Conservation (phyloP, 2,329 filamentous ascomycete species). For the Colletotrichum godetiae region DNA sequence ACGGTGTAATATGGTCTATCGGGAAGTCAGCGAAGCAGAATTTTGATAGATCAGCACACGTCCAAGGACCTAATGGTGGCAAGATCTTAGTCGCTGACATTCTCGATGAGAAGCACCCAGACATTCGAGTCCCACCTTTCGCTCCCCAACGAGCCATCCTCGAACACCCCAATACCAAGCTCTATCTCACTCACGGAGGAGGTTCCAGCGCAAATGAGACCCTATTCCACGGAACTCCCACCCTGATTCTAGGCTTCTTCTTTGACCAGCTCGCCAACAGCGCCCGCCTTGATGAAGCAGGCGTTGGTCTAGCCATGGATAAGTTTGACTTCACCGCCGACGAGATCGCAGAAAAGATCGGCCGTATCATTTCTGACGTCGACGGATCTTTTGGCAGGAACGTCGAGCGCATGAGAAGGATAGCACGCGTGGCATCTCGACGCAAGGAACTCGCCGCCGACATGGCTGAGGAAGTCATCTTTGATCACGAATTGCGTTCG, state of each 20-base stretch:
- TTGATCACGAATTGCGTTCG: constrained; percentile 48
- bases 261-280: constrained; percentile 55
- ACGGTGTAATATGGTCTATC: constrained; percentile 15
- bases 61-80: neutral
- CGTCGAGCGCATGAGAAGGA: constrained; percentile 49
- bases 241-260: constrained; percentile 51
- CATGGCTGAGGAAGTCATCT: constrained; percentile 55
- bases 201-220: constrained; percentile 54
- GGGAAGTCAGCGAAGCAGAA: neutral
- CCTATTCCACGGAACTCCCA: constrained; percentile 50
- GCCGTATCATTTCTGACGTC: constrained; percentile 42
- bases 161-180: constrained; percentile 43
- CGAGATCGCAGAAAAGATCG: constrained; percentile 45
- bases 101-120: constrained; percentile 42
- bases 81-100: constrained; percentile 39
- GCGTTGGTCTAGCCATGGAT: constrained; percentile 48
- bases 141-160: constrained; percentile 55
- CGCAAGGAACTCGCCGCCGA: constrained; percentile 52
- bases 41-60: neutral
- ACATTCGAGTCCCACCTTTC: constrained; percentile 47
- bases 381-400: constrained; percentile 47
- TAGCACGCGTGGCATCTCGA: constrained; percentile 49
- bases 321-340: constrained; percentile 48
- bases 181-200: constrained; percentile 56
- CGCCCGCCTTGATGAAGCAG: constrained; percentile 47